Base-by-base conservation (phyloP, 2,329 filamentous ascomycete genomes). In the Pyrenochaeta sp. region DNA sequence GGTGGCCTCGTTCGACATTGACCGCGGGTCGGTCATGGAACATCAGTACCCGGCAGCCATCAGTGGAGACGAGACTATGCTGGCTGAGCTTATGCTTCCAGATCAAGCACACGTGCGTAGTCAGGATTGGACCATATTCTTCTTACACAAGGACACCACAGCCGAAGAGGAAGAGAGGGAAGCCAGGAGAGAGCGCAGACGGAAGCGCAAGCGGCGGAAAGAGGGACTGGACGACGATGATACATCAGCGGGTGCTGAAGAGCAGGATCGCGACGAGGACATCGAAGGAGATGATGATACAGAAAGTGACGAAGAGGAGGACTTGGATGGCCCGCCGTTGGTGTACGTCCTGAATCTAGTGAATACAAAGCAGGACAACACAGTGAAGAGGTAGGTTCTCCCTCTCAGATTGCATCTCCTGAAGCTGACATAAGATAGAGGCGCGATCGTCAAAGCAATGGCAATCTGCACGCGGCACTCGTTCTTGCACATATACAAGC, bases 41-140 rank as follows among this genome's bases (percentile, higher is more conserved):
- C 93, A 99, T 76, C 95, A 99, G 75, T 99, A 94, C 74, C 95
- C 95, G 0, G 90, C 92, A 42, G 89, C 94, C 50, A 98, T 99
- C 62, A 97, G 93, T 50, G 94, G 95, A 32, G 94, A 99, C 75
- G 95, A 99, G 81, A 91, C 96, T 72, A 98, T 98, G 93, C 81
- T 99, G 73, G 95, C 95, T 6, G 95, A 99, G 82, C 86, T 99
- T 72, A 99, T 99, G 95, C 82, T 99, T 76, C 95, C 95, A 0
- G 95, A 99, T 78, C 94, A 98, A 79, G 93, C 94, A 24, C 95
- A 99, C 79, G 88, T 95, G 60, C 88, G 95, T 39, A 94, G 91
- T 72, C 93, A 98, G 79, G 95, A 99, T 77, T 99, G 95, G 95
- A 99, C 95, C 42, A 97, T 98, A 54, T 99, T 99, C 82, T 99